These are phyloP conservation scores for Suillus spraguei DNA, from an alignment of 768 basidiomycete species.

Conservation along the genomic window DNA sequence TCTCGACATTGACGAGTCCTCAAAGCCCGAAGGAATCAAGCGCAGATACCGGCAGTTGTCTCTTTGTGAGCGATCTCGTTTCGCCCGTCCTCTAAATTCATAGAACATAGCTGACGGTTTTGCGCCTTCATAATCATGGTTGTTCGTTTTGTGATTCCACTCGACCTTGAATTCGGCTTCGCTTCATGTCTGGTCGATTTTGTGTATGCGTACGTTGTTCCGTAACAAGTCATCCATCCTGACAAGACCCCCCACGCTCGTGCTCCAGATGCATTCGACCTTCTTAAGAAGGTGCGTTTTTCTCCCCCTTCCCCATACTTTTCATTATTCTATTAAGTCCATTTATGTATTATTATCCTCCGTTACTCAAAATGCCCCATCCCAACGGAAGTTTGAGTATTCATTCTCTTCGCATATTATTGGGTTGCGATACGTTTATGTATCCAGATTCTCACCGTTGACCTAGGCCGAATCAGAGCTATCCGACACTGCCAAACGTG, in stretches of 20 bases:
- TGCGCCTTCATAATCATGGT: slow-evolving; percentile 6
- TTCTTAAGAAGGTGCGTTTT: slow-evolving; percentile 83
- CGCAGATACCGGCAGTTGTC: slow-evolving; percentile 85
- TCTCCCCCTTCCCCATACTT: background rate
- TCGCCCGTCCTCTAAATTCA: background rate
- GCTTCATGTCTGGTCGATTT: slow-evolving; percentile 9
- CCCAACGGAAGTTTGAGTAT: background rate
- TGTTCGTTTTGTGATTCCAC: slow-evolving; percentile 3
- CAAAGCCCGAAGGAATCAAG: slow-evolving; percentile 83
- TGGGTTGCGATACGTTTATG: background rate
- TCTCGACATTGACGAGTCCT: slow-evolving; percentile 73
- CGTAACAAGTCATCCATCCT: slow-evolving; percentile 87
- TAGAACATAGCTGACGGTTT: slow-evolving; percentile 8
- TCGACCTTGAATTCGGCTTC: background rate
- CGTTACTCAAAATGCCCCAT: background rate
- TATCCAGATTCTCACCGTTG: slow-evolving; percentile 2
- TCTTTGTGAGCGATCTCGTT: slow-evolving; percentile 59
- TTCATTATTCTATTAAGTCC: background rate
- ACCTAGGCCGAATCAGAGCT: slow-evolving; percentile 85
- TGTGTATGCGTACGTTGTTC: slow-evolving; percentile 44
- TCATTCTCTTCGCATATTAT: background rate
- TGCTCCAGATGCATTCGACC: slow-evolving; percentile 91
- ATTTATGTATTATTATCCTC: background rate
- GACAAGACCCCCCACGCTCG: slow-evolving; percentile 91
- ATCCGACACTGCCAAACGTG: slow-evolving; percentile 75